Evolutionary conservation across 1,284 basidiomycete species (phyloP), one percentile per base, ranked within the genome.

Genomic region (Dichomitus squalens): DNA sequence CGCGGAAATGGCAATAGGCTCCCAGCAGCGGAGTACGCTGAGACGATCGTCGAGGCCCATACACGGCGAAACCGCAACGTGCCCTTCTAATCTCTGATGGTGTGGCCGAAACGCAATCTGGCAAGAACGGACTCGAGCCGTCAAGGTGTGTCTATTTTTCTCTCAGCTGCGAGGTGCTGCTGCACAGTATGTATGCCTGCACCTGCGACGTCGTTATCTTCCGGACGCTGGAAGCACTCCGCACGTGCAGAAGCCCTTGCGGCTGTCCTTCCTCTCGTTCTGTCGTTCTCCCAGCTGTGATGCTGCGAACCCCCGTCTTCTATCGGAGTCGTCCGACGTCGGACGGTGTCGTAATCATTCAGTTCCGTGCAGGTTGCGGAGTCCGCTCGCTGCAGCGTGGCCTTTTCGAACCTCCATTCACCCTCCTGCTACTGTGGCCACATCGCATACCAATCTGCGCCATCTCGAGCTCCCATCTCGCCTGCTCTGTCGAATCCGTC

Each of bases 291-390:
- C n/a, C n/a, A n/a, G 40, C 53, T 40, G 43, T 58, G 55, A 59
- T 59, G 52, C 60, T 62, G 60, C 52, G 60, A 63, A 59, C 9
- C 35, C 50, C 61, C 61, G 58, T 33, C 53, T 46, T 35, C 35
- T 50, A 48, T 59, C 61, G 61, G 61, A 58, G 47, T 52, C 25
- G 55, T 47, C 36, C 44, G 52, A 55, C 50, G 43, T 52, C 58
- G 58, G 61, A 35, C 36, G 58, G 25, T 63, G 55, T 58, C 61
- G 61, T 59, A 59, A 63, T 47, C 50, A 55, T 55, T 52, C 41
- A 59, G 52, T 59, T 52, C 54, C 47, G 57, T 36, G 41, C 49
- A 51, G 34, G 36, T 58, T 48, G 52, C 56, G 53, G 56, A 43
- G 54, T 47, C 52, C 23, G 40, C 40, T 57, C 48, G 33, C 50